Conservation (phyloP, 1,139 yeast genomes). For the Pichia norvegensis region DNA sequence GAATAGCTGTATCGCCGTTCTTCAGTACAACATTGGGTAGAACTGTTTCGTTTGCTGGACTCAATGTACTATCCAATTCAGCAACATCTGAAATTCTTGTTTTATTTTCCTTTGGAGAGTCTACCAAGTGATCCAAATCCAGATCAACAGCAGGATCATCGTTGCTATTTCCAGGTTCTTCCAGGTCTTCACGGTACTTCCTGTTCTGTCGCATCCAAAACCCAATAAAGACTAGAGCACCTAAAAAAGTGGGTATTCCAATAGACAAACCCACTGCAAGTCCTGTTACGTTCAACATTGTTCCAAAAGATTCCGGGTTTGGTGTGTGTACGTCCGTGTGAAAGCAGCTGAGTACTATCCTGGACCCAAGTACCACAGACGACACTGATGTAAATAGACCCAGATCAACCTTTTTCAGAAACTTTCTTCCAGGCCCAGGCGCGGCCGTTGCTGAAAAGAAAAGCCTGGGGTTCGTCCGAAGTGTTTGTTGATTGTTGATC, state of each 20-base stretch:
- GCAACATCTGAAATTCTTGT: background rate
- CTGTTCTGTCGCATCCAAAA: slow-evolving; percentile 33
- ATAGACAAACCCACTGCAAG: slow-evolving; percentile 45
- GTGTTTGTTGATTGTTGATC: too few relatives aligned
- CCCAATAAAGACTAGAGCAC: slow-evolving; percentile 25
- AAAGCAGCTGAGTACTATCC: too few relatives aligned
- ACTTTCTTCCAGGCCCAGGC: too few relatives aligned
- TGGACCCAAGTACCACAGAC: too few relatives aligned
- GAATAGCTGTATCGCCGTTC: slow-evolving; percentile 13
- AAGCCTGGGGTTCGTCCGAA: too few relatives aligned
- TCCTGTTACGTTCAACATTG: slow-evolving; percentile 27
- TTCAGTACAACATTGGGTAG: slow-evolving; percentile 9
- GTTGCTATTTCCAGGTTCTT: slow-evolving; percentile 20
- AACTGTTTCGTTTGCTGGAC: background rate
- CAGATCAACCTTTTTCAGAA: too few relatives aligned
- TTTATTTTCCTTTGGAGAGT: slow-evolving; percentile 7
- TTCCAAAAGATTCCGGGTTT: background rate
- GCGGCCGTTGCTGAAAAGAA: too few relatives aligned
- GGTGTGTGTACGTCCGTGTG: too few relatives aligned
- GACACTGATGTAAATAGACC: too few relatives aligned
- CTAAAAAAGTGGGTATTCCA: slow-evolving; percentile 37
- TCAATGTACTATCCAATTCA: background rate
- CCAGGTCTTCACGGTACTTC: slow-evolving; percentile 31
- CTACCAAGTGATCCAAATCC: slow-evolving; percentile 22
- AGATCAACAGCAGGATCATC: slow-evolving; percentile 20